Evolutionary conservation across 257 asterid species (phyloP), one percentile per base, ranked within the genome.

Genomic region (Solanum pimpinellifolium): DNA sequence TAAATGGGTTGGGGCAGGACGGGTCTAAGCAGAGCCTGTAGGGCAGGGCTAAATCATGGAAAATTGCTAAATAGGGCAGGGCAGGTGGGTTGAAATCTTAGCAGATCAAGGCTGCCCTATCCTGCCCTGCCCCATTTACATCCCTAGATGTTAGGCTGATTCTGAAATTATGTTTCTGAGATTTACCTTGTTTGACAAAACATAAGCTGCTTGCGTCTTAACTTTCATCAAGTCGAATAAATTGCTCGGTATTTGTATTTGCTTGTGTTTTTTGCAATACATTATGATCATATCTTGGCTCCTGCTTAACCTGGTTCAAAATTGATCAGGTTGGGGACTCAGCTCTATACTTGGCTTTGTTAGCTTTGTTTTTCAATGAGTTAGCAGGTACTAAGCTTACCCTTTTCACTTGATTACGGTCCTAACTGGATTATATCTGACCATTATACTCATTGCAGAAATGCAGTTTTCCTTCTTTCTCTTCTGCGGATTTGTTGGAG

Each of bases 401-500:
- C 11, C 18, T 80, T 80, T 80, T 47, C 85, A 47, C 66, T 80
- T 33, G 16, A 80, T 29, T 80, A 47, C 4, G 20, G 85, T 80
- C 85, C 85, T 80, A 80, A 47, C 37, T 47, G 85, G 27, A 49
- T 80, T 20, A 18, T 29, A 29, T 80, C 68, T 80, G 69, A 80
- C 44, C 46, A 66, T 75, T 86, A 84, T 80, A 68, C 84, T 76
- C 69, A 68, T 27, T 89, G 91, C 94, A 97, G 99, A 95, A 92
- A 97, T 97, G 98, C 93, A 92, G 88, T 95, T 92, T 80, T 94
- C 99, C 6, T 97, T 97, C 92, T 95, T 96, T 92, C 94, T 97
- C 89, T 94, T 96, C 84, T 95, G 98, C 78, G 99, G 98, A 90
- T 97, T 93, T 87, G 96, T 94, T 68, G 98, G 99, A 75, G 93